Evolutionary conservation across 1,139 yeast species (phyloP).

Genomic region (Hansenula lynferdii): DNA sequence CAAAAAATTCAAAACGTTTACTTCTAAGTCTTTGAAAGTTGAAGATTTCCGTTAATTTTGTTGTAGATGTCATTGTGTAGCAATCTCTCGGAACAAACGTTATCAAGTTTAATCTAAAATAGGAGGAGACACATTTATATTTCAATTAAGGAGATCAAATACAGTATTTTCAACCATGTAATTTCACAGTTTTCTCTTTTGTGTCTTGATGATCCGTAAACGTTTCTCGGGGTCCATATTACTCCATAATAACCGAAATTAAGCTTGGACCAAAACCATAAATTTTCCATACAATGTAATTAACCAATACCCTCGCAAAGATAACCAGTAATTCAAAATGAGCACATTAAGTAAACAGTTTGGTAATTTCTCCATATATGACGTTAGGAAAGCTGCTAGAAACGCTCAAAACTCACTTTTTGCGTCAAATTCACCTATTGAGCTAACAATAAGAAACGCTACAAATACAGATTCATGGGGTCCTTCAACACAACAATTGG

Average conservation of each 20-base stretch:
- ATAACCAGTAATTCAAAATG: conserved; percentile 16
- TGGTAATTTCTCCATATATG: conserved; percentile 30
- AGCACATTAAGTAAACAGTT: conserved; percentile 28
- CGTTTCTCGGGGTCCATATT: too few relatives aligned
- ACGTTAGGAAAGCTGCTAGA: conserved; percentile 32
- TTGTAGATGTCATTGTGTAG: too few relatives aligned
- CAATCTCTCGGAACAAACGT: neutral
- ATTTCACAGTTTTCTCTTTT: too few relatives aligned
- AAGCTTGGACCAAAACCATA: neutral
- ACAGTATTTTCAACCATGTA: too few relatives aligned
- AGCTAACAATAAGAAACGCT: conserved; percentile 34
- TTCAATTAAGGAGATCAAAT: too few relatives aligned
- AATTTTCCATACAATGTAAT: neutral
- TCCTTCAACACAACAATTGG: conserved; percentile 35
- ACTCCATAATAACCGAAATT: conserved; percentile 1
- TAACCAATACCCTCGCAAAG: too few relatives aligned
- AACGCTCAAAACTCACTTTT: conserved; percentile 13
- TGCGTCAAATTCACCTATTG: conserved; percentile 24
- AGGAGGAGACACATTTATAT: too few relatives aligned
- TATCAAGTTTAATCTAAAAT: too few relatives aligned
- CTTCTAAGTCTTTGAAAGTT: too few relatives aligned
- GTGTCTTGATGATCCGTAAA: too few relatives aligned
- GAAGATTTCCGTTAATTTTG: too few relatives aligned
- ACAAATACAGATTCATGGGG: conserved; percentile 46
- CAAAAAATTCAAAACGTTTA: too few relatives aligned